A percentile compares a stretch with the other conserved stretches of the same genome.
Conservation (phyloP, 2,329 filamentous ascomycete genomes). For the Alternaria novae-zelandiae region DNA sequence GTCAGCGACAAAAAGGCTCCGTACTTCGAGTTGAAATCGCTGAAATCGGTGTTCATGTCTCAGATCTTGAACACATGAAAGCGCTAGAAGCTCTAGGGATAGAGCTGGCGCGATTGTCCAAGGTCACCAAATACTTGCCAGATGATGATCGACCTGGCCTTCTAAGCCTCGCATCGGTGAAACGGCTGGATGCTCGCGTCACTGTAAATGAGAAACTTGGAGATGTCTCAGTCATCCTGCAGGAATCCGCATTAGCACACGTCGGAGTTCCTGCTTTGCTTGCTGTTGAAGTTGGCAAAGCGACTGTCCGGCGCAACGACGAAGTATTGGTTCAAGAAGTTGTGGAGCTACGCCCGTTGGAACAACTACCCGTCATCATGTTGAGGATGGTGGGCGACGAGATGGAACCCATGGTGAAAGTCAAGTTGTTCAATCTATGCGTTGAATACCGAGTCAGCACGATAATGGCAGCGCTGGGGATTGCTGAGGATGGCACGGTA, state of each 20-base stretch:
- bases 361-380: conserved; percentile 74
- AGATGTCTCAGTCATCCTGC: conserved; percentile 50
- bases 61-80: conserved; percentile 68
- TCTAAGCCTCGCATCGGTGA: conserved; percentile 73
- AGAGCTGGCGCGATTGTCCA: conserved; percentile 82
- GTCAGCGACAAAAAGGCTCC: conserved; percentile 84
- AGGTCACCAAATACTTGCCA: conserved; percentile 90
- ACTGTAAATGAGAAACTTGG: conserved; percentile 75
- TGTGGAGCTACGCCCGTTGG: conserved; percentile 46
- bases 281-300: conserved; percentile 72
- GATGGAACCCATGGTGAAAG: conserved; percentile 86
- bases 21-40: conserved; percentile 76
- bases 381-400: conserved; percentile 91
- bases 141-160: conserved; percentile 94
- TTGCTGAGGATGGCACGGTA: conserved; percentile 65
- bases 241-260: conserved; percentile 53
- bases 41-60: conserved; percentile 67
- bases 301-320: conserved; percentile 69
- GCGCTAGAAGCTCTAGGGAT: conserved; percentile 74
- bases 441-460: conserved; percentile 90
- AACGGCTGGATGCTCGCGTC: conserved; percentile 66
- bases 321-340: conserved; percentile 76
- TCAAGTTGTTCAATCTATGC: conserved; percentile 83
- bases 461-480: conserved; percentile 77
- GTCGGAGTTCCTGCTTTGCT: conserved; percentile 84